Base-by-base conservation (phyloP, 345 rosid species). In the Pistacia atlantica region DNA sequence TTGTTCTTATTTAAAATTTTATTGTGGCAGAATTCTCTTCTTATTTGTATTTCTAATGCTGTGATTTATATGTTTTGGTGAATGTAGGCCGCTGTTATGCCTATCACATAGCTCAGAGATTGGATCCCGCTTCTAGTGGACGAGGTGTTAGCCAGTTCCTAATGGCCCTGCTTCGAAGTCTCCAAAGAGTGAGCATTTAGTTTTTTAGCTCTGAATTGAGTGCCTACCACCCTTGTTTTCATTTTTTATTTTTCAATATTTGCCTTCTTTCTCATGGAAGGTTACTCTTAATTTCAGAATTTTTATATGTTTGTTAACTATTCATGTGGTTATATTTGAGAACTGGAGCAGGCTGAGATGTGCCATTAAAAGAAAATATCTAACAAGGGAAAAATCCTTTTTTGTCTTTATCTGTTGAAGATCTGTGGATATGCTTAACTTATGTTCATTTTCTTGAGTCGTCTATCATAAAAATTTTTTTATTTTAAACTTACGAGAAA, bases 121-220 rank as follows among this genome's bases (percentile, higher is more conserved):
- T 97, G 89, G 99, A 97, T 84, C 98, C 99, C 46, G 25, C 89
- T 54, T 97, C 99, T 11, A 91, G 98, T 80, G 98, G 99, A 77
- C 88, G 99, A 66, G 99, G 99, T 74, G 99, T 97, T 83, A 93
- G 99, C 25, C 99, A 97, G 73, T 97, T 97, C 25, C 25, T 80
- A 97, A 97, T 0, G 98, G 98, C 18, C 98, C 0, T 97, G 11
- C 92, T 97, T 74, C 99, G 94, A 75, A 98, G 98, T 75, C 95
- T 97, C 46, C 98, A 25, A 97, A 83, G 92, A 88, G 99, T 94
- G 72, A 83, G 89, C 42, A 2, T 37, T 75, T 0, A 13, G 38
- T 71, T 12, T 22, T 12, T 20, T 11, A n/a, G n/a, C 17, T 67
- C 56, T 25, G 12, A 67, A 25, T 20, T 16, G 35, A 33, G 11